phyloP scores from a whole-genome alignment of 2,329 filamentous ascomycete genomes.

The Epichloe hybrida region DNA sequence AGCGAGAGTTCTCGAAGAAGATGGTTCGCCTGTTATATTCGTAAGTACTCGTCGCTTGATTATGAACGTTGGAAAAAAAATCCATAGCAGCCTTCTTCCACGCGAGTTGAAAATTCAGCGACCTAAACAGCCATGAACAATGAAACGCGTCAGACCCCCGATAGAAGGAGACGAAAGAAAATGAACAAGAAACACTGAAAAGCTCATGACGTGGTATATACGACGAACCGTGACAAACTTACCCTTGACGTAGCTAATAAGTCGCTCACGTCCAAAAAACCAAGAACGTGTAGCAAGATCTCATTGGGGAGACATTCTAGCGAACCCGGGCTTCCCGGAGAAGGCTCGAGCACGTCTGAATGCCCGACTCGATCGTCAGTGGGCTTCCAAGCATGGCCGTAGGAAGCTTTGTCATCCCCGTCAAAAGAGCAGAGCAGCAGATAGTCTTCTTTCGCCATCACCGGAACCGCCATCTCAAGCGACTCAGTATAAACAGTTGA shows the following conservation, averaged over 20 bases:
- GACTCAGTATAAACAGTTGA: neutral
- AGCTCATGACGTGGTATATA: neutral
- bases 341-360: neutral
- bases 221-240: conserved; percentile 16
- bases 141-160: neutral
- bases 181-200: neutral
- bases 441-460: neutral
- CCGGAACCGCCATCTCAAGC: neutral
- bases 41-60: neutral
- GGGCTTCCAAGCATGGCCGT: neutral
- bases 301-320: conserved; percentile 40
- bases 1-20: conserved; percentile 48
- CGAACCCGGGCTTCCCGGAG: conserved; percentile 4
- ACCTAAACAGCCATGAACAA: neutral
- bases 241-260: conserved; percentile 42
- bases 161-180: neutral
- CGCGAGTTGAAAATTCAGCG: neutral
- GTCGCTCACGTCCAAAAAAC: conserved; percentile 43
- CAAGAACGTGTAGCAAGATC: conserved; percentile 40
- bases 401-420: neutral
- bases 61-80: too few relatives aligned
- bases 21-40: conserved; percentile 39
- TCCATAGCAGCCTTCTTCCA: too few relatives aligned
- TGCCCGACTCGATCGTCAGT: neutral
- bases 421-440: neutral